These are phyloP conservation scores for Fusarium illudens DNA, from an alignment of 2,329 filamentous ascomycete species.

Conservation along the genomic window DNA sequence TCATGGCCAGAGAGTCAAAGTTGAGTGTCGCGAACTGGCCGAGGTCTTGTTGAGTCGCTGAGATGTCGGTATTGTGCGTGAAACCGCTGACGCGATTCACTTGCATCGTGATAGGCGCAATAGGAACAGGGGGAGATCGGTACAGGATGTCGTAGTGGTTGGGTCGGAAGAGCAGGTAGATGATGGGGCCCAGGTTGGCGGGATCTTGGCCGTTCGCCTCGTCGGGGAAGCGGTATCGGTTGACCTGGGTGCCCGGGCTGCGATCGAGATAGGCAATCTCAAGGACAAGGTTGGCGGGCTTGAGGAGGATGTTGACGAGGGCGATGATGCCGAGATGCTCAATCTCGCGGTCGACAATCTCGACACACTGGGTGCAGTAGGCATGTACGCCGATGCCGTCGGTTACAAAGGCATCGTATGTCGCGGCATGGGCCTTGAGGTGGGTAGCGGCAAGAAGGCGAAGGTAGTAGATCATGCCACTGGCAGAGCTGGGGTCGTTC, in stretches of 20 bases:
- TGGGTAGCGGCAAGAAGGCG: slow-evolving; percentile 84
- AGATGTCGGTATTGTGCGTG: slow-evolving; percentile 55
- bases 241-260: slow-evolving; percentile 79
- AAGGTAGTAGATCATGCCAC: slow-evolving; percentile 84
- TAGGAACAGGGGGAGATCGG: slow-evolving; percentile 51
- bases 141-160: slow-evolving; percentile 97
- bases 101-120: slow-evolving; percentile 53
- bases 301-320: slow-evolving; percentile 80
- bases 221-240: slow-evolving; percentile 71
- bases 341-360: slow-evolving; percentile 82
- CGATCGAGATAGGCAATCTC: slow-evolving; percentile 93
- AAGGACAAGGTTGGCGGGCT: slow-evolving; percentile 79
- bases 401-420: slow-evolving; percentile 77
- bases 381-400: slow-evolving; percentile 68
- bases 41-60: slow-evolving; percentile 51
- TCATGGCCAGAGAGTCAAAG: slow-evolving; percentile 55
- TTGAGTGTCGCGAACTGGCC: slow-evolving; percentile 54
- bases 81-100: slow-evolving; percentile 62
- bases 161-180: slow-evolving; percentile 71
- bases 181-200: slow-evolving; percentile 57
- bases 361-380: slow-evolving; percentile 76
- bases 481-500: slow-evolving; percentile 74
- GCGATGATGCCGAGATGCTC: slow-evolving; percentile 87
- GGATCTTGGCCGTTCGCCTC: slow-evolving; percentile 58
- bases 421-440: slow-evolving; percentile 76